Evolutionary conservation across 441 rosid species (phyloP), one percentile per base, ranked within the genome.

Genomic region (Brassica hybrid): DNA sequence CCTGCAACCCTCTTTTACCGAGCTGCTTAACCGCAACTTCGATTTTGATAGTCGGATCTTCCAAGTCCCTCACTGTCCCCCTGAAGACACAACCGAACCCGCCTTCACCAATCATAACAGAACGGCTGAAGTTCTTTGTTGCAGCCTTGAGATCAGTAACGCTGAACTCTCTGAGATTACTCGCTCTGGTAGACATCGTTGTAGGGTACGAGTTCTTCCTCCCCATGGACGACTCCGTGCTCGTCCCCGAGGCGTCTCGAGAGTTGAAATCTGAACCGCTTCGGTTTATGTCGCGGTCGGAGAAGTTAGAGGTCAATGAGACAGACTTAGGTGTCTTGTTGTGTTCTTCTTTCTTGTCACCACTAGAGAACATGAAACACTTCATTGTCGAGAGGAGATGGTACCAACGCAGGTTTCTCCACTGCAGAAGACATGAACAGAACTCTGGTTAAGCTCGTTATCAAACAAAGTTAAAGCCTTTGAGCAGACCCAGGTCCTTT

Each of bases 21-120:
- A 90, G 87, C 79, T 89, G 88, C 80, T 90, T 90, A 43, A 90
- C 90, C 0, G 91, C 96, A 1, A 89, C 89, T 63, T 90, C 88
- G 19, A 84, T 66, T 77, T 80, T 90, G 6, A 54, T 38, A 7
- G 87, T 74, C 1, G 88, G 81, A 21, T 93, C 90, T 43, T 85
- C 88, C 6, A 76, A 71, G 67, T 38, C 25, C 85, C 83, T 87
- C 64, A 87, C 80, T 6, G 62, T 45, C 25, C 96, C 93, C 72
- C 32, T 87, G 72, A 52, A 90, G 69, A 90, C 96, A 79, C 86
- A 84, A 61, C 96, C 96, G 43, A 90, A 90, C 68, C 96, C 93
- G 7, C 96, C 96, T 83, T 90, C 96, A 68, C 96, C 93, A 32
- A 89, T 59, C 91, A 90, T 77, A 56, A 69, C 81, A 17, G 96